Conservation (phyloP, 2,329 filamentous ascomycete genomes). For the Penicillium capsulatum region DNA sequence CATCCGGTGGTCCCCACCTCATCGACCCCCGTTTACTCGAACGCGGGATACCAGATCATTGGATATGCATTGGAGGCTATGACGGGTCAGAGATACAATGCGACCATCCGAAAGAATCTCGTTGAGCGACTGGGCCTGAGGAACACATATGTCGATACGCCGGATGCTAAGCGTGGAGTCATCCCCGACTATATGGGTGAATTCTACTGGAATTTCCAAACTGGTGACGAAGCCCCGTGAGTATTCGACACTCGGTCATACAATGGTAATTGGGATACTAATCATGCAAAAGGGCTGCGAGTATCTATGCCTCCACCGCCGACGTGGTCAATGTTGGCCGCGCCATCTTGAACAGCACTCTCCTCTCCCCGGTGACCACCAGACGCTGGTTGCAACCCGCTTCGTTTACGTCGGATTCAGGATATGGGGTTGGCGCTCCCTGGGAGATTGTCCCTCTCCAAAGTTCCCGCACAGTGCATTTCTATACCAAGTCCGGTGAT, state of each 20-base stretch:
- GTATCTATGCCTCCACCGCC: constrained; percentile 43
- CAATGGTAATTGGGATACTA: not conserved
- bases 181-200: constrained; percentile 34
- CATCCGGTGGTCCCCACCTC: constrained; percentile 32
- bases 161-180: constrained; percentile 21
- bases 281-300: constrained; percentile 35
- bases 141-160: constrained; percentile 25
- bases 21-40: constrained; percentile 34
- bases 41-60: constrained; percentile 35
- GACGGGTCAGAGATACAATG: constrained; percentile 34
- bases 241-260: constrained; percentile 9
- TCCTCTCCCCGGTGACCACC: constrained; percentile 36
- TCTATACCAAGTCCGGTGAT: constrained; percentile 28
- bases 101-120: constrained; percentile 35
- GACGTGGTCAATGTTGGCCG: constrained; percentile 46
- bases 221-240: constrained; percentile 43
- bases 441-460: constrained; percentile 40
- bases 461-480: constrained; percentile 15
- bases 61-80: constrained; percentile 41
- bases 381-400: constrained; percentile 47
- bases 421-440: constrained; percentile 41
- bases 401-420: constrained; percentile 36
- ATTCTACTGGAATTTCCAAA: constrained; percentile 33
- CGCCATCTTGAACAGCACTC: constrained; percentile 39
- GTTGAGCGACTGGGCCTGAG: constrained; percentile 41